phyloP scores from a whole-genome alignment of 768 basidiomycete genomes.

The Infundibulicybe gibba region DNA sequence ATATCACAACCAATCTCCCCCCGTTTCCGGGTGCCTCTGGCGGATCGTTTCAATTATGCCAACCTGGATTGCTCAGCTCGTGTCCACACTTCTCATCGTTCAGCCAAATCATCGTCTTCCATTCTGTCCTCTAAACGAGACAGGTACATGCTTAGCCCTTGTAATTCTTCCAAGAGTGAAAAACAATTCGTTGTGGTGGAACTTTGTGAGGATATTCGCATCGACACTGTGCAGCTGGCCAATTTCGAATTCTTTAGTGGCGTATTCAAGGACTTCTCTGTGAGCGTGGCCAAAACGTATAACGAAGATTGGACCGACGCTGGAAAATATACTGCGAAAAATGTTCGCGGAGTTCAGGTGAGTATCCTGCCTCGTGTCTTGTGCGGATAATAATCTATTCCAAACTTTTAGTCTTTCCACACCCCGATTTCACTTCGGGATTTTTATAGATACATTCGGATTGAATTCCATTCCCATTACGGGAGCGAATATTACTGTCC shows the following conservation, averaged over 20 bases:
- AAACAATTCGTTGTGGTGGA: slow-evolving; percentile 88
- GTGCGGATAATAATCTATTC: background rate
- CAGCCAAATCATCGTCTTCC: slow-evolving; percentile 76
- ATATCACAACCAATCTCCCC: slow-evolving; percentile 38
- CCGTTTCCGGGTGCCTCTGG: slow-evolving; percentile 70
- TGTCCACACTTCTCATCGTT: slow-evolving; percentile 78
- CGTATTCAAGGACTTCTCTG: slow-evolving; percentile 87
- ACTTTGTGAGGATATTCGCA: slow-evolving; percentile 94
- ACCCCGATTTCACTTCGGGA: slow-evolving; percentile 66
- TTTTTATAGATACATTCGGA: slow-evolving; percentile 91
- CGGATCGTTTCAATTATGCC: slow-evolving; percentile 94
- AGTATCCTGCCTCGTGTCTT: slow-evolving; percentile 18
- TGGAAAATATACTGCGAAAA: slow-evolving; percentile 83
- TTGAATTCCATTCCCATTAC: slow-evolving; percentile 93
- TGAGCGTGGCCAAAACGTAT: slow-evolving; percentile 85
- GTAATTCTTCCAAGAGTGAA: slow-evolving; percentile 51
- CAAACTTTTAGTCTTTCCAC: slow-evolving; percentile 61
- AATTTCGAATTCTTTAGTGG: slow-evolving; percentile 99
- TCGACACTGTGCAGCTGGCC: slow-evolving; percentile 94
- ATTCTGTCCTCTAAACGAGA: slow-evolving; percentile 90
- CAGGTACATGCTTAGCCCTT: slow-evolving; percentile 95
- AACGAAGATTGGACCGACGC: slow-evolving; percentile 67
- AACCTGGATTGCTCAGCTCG: slow-evolving; percentile 90
- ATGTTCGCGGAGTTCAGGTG: slow-evolving; percentile 88
- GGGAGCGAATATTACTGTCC: slow-evolving; percentile 97